Percentiles rank a stretch among this genome's conserved stretches.
Conservation (phyloP, 2,329 filamentous ascomycete genomes). For the Aspergillus cejpii region DNA sequence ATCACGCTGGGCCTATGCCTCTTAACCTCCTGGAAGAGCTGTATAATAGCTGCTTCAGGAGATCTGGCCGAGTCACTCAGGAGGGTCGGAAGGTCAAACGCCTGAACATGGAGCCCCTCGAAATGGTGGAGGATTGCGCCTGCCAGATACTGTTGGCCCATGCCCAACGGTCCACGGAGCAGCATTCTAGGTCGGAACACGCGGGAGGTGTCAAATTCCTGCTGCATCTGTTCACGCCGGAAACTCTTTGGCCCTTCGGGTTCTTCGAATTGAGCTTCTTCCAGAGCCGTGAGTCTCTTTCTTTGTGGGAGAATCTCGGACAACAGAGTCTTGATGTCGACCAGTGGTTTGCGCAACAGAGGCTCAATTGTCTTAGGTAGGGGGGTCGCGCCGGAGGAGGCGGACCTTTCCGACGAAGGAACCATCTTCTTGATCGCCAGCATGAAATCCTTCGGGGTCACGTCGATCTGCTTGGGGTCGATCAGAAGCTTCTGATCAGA, state of each 20-base stretch:
- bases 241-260: slow-evolving; percentile 78
- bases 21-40: slow-evolving; percentile 85
- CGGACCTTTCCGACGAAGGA: slow-evolving; percentile 86
- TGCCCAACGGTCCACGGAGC: slow-evolving; percentile 72
- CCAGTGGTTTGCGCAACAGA: slow-evolving; percentile 66
- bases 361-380: slow-evolving; percentile 75
- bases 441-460: slow-evolving; percentile 94
- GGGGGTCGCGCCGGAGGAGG: slow-evolving; percentile 74
- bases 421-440: slow-evolving; percentile 93
- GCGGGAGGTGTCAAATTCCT: slow-evolving; percentile 78
- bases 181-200: slow-evolving; percentile 84
- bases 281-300: slow-evolving; percentile 79
- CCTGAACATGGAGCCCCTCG: slow-evolving; percentile 89
- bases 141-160: slow-evolving; percentile 89
- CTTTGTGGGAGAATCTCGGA: slow-evolving; percentile 74
- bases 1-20: slow-evolving; percentile 94
- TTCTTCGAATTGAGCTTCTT: slow-evolving; percentile 89
- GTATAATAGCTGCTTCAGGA: slow-evolving; percentile 80
- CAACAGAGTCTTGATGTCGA: slow-evolving; percentile 60
- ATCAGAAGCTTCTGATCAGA: slow-evolving; percentile 86
- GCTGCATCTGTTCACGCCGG: slow-evolving; percentile 66
- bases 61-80: slow-evolving; percentile 74
- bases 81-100: slow-evolving; percentile 83
- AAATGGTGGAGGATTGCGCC: slow-evolving; percentile 82
- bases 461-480: slow-evolving; percentile 72